phyloP scores from a whole-genome alignment of 2,329 filamentous ascomycete species.

The Fusarium scirpi region DNA sequence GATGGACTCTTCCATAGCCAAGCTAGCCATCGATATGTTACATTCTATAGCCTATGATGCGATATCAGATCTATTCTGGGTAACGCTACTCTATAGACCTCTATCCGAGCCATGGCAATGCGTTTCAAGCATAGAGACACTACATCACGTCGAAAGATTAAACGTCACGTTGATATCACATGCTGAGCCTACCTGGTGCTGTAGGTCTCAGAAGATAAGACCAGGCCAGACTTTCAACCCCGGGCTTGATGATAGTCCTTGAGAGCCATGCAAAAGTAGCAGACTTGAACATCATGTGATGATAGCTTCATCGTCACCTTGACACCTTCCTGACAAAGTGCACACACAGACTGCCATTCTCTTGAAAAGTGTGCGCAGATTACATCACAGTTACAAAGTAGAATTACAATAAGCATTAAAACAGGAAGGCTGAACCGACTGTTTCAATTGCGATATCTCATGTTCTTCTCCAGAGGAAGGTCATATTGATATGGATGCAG shows the following conservation, averaged over 20 bases:
- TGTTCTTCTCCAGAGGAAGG: not conserved
- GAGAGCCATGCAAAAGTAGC: not conserved
- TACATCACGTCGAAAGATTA: not conserved
- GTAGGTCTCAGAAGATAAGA: not conserved
- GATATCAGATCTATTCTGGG: too few species aligned
- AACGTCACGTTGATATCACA: not conserved
- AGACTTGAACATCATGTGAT: not conserved
- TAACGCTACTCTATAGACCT: fast-evolving
- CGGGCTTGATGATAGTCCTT: not conserved
- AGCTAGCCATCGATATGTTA: not conserved
- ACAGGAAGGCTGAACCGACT: not conserved
- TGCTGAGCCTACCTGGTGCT: not conserved
- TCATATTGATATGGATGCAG: not conserved
- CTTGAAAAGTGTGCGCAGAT: not conserved
- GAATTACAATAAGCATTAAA: not conserved
- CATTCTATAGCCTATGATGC: too few species aligned
- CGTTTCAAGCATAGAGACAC: fast-evolving
- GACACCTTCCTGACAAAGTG: not conserved
- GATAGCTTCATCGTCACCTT: not conserved
- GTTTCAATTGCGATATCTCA: not conserved
- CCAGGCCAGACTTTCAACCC: not conserved
- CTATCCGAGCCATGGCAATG: not conserved
- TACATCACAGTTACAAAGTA: not conserved
- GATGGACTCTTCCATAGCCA: not conserved
- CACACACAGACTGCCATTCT: not conserved